Percentiles rank a stretch among this genome's conserved stretches.
phyloP scores from a whole-genome alignment of 495 filamentous ascomycete genomes.

The Xylaria scruposa region DNA sequence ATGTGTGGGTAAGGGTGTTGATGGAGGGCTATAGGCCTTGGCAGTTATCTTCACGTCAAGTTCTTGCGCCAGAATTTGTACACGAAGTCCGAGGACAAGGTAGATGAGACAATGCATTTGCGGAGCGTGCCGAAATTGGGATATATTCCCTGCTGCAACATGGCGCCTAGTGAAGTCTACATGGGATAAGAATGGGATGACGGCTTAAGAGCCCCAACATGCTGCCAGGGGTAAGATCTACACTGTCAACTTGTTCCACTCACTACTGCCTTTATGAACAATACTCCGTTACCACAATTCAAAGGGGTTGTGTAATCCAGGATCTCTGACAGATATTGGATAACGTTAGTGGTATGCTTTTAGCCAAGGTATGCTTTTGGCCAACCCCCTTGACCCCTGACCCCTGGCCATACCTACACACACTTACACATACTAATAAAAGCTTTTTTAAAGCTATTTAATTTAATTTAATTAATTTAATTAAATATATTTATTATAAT shows the following conservation, averaged over 20 bases:
- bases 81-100: background rate
- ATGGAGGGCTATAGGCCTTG: conserved; percentile 2
- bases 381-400: too few species aligned
- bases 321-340: conserved; percentile 6
- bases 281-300: background rate
- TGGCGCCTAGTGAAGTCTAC: background rate
- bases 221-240: background rate
- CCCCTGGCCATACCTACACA: too few species aligned
- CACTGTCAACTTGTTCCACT: background rate
- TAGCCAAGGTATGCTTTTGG: too few species aligned
- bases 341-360: too few species aligned
- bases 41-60: background rate
- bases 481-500: too few species aligned
- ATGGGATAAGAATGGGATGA: background rate
- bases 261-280: background rate
- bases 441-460: too few species aligned
- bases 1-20: conserved; percentile 17
- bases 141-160: background rate
- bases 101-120: conserved; percentile 3
- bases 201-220: background rate
- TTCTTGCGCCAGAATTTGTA: background rate
- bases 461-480: too few species aligned
- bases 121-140: conserved; percentile 4
- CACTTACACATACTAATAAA: too few species aligned
- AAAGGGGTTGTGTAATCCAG: conserved; percentile 12